Conservation (phyloP, 164 flowering plant species). For the Cinnamomum micranthum region DNA sequence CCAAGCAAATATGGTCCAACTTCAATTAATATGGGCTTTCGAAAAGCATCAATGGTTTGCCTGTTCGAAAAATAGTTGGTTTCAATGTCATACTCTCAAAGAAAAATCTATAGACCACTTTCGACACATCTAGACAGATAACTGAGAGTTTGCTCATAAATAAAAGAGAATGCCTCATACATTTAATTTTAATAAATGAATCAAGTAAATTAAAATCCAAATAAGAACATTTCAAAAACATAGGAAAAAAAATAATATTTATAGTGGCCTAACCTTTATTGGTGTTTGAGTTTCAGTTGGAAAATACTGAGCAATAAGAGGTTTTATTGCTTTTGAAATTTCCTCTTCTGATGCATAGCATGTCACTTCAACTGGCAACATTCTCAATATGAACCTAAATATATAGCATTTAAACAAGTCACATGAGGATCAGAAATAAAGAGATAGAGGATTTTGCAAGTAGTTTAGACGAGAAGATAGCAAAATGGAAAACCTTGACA, state of each 20-base stretch:
- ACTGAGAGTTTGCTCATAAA: no score
- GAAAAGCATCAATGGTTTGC: no score
- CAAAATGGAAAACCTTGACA: constrained; percentile 64
- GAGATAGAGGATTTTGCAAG: neutral
- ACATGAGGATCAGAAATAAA: neutral
- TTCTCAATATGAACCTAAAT: constrained; percentile 72
- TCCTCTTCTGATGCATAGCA: constrained; percentile 97
- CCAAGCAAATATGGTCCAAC: no score
- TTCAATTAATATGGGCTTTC: no score
- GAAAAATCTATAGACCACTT: no score
- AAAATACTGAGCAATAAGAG: constrained; percentile 56
- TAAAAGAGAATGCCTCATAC: no score
- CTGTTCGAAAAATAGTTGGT: no score
- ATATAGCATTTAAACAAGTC: neutral
- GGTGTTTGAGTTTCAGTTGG: constrained; percentile 62
- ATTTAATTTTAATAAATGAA: no score
- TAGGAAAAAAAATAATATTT: neutral
- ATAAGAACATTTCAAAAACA: neutral
- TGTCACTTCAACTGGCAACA: constrained; percentile 78
- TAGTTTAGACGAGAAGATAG: neutral
- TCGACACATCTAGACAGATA: no score
- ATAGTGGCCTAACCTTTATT: constrained; percentile 42
- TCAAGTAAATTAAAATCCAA: neutral
- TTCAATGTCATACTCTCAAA: no score
- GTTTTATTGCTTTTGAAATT: constrained; percentile 71